Base-by-base conservation (phyloP, 164 flowering plant genomes). In the Berberis vulgaris region DNA sequence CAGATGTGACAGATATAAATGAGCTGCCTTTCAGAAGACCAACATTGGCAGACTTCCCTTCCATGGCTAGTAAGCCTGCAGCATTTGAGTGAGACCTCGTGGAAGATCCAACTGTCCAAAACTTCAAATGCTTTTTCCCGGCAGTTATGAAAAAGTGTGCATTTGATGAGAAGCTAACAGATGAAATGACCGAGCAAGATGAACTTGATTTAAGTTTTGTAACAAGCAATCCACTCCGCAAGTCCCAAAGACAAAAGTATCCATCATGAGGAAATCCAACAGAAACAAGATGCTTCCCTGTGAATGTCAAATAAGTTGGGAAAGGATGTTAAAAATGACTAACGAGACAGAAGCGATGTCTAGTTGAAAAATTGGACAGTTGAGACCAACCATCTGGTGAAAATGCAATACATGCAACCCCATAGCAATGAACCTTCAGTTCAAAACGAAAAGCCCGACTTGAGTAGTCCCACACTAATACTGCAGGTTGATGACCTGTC, bases 401-500 rank as follows among this genome's bases (percentile, higher is more conserved):
- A 71, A 88, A 85, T 38, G 84, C 80, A 66, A 82, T 74, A 69
- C 87, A 84, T 60, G 79, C 67, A 72, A 86, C 82, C 65, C 96
- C 89, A 77, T 78, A 73, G 54, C 75, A 80, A 73, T 85, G 92
- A 47, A 84, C 83, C 77, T 83, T 84, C 62, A 88, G 69, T 65
- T 84, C 96, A 50, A 78, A 78, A 63, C 81, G 40, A 9, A 84
- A 61, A 50, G 68, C 70, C 70, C 65, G 69, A 65, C 66, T 73
- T 38, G 64, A 59, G 61, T 60, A 72, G 54, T 83, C 85, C 96
- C 96, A 88, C 6, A 86, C 73, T 38, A 86, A 47, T 45, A 86
- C 86, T 58, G 88, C 82, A 44, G 95, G 85, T 72, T 79, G 87
- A 69, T 73, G 69, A 64, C 91, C 89, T 65, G 82, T 77, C 95